Base-by-base conservation (phyloP, 129 eudicot genomes). In the Erigeron canadensis region DNA sequence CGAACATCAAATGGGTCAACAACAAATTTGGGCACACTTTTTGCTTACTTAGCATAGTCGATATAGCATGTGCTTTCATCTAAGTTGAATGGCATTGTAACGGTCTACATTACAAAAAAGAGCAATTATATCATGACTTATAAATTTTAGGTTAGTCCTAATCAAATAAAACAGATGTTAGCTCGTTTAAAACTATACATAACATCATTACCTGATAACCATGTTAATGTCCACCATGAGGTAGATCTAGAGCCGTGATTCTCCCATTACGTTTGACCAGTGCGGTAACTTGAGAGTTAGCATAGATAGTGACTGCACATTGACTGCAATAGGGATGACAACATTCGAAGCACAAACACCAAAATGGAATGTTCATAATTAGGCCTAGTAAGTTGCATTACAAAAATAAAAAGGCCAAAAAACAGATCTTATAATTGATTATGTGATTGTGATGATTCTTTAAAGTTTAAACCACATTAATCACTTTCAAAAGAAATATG, bases 171-270 rank as follows among this genome's bases (percentile, higher is more conserved):
- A 68, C 40, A 0, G 13, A 13, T 21, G n/a, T 23, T 23, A 53
- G n/a, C n/a, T n/a, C n/a, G n/a, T n/a, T n/a, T n/a, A n/a, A n/a
- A n/a, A n/a, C n/a, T n/a, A n/a, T n/a, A n/a, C n/a, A n/a, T n/a
- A n/a, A n/a, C n/a, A n/a, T n/a, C n/a, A 8, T 74, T 34, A 89
- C 96, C 95, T 93, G 98, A 80, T 93, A 93, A 57, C 96, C 96
- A 79, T 93, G 96, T 67, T 96, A 93, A 82, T 93, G 96, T 57
- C 98, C 96, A 85, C 96, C 98, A 74, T 93, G 96, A 75, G 98
- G 98, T 79, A 93, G 96, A 93, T 93, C 98, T 69, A 93, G 89
- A 0, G 95, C 95, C 98, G 89, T 93, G 72, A 93, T 93, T 75
- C 98, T 93, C 65, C 89, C 95, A 67, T 89, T 96, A 74, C 96